Conservation (phyloP, 148 eudicot species). For the Spergularia marina region DNA sequence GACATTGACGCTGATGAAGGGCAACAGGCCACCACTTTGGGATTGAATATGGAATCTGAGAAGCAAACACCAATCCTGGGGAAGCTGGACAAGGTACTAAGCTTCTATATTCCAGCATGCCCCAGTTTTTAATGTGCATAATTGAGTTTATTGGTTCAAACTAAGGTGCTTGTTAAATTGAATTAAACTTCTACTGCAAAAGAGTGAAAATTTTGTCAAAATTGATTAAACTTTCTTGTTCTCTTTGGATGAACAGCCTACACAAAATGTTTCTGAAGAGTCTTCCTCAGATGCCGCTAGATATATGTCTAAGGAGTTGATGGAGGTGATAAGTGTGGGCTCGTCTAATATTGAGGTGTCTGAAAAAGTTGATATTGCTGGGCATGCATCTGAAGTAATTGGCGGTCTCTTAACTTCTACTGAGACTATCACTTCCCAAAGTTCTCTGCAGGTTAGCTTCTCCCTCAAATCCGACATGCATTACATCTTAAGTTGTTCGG, state of each 20-base stretch:
- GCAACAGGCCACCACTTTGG: conserved; percentile 14
- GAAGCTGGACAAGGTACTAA: conserved; percentile 16
- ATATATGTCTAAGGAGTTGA: conserved; percentile 18
- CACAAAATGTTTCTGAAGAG: conserved; percentile 26
- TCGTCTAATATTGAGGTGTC: conserved; percentile 17
- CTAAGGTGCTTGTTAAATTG: conserved; percentile 7
- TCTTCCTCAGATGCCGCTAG: conserved; percentile 31
- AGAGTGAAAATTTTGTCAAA: conserved; percentile 1
- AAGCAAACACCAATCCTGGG: conserved; percentile 6
- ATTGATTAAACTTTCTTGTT: conserved; percentile 16
- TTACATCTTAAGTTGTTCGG: conserved; percentile 1
- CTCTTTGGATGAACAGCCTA: conserved; percentile 22
- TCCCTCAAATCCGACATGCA: conserved; percentile 12
- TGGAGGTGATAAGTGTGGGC: conserved; percentile 14
- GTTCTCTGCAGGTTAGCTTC: conserved; percentile 16
- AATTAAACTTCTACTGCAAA: neutral
- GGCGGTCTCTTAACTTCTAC: conserved; percentile 9
- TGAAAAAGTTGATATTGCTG: conserved; percentile 16
- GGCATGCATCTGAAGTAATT: conserved; percentile 16
- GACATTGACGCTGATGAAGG: neutral
- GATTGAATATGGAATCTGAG: conserved; percentile 15
- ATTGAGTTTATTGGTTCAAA: neutral
- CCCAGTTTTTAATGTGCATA: conserved; percentile 5
- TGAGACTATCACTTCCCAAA: conserved; percentile 17
- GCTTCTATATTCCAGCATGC: conserved; percentile 2